Conservation (phyloP, 1,139 yeast genomes). For the Suhomyces ambrosiae region DNA sequence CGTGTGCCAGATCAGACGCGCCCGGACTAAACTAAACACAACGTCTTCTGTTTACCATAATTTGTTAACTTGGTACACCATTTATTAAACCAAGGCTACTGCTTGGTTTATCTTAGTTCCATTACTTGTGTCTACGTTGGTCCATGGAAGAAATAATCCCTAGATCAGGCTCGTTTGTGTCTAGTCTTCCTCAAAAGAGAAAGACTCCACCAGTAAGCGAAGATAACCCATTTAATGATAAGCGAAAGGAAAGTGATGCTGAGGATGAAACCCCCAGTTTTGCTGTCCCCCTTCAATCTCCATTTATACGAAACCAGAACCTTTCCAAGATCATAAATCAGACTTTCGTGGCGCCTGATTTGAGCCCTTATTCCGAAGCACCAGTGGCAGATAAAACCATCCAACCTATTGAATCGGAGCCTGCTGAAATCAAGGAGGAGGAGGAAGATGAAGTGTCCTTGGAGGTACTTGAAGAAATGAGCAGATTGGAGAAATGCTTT, state of each 20-base stretch:
- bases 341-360: constrained; percentile 5
- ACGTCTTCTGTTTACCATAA: too few species aligned
- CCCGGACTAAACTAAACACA: constrained; percentile 3
- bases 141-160: constrained; percentile 6
- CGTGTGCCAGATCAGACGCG: constrained; percentile 8
- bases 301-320: constrained; percentile 19
- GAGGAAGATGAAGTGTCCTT: constrained; percentile 51
- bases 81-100: too few species aligned
- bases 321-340: constrained; percentile 14
- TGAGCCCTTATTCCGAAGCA: constrained; percentile 12
- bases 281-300: constrained; percentile 7
- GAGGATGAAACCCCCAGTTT: constrained; percentile 1
- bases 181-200: constrained; percentile 6
- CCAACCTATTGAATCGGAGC: neutral
- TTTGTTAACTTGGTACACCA: too few species aligned
- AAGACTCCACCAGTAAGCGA: constrained; percentile 14
- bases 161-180: neutral
- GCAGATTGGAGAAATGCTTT: constrained; percentile 61
- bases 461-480: constrained; percentile 68
- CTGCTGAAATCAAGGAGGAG: constrained; percentile 4
- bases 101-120: too few species aligned
- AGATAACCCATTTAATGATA: constrained; percentile 27
- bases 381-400: constrained; percentile 11
- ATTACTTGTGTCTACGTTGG: too few species aligned
- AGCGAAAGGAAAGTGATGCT: constrained; percentile 6